A percentile compares a stretch with the other conserved stretches of the same genome.
Evolutionary conservation across 345 rosid species (phyloP).

Genomic region (Eucalyptus lansdowneana): DNA sequence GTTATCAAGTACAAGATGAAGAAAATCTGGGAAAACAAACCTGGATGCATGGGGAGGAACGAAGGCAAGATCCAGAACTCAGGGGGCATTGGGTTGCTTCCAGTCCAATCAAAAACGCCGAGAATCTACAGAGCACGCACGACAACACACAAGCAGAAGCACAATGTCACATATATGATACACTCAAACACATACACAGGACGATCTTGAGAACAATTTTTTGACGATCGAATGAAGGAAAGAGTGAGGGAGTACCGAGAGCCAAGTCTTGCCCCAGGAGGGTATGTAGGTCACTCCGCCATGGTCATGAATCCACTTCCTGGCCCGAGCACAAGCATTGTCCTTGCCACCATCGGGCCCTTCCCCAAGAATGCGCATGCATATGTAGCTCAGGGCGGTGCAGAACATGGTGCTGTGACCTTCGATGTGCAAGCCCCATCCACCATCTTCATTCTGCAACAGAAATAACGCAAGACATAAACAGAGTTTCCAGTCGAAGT

Average conservation of each 20-base stretch:
- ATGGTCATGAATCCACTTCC: slow-evolving; percentile 20
- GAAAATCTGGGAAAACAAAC: background rate
- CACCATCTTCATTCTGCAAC: slow-evolving; percentile 18
- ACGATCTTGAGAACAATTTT: background rate
- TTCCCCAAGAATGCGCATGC: slow-evolving; percentile 25
- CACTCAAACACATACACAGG: background rate
- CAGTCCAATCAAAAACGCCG: slow-evolving; percentile 11
- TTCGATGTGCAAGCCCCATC: slow-evolving; percentile 25
- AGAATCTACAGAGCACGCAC: background rate
- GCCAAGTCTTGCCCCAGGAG: slow-evolving; percentile 33
- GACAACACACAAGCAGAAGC: background rate
- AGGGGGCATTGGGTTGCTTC: slow-evolving; percentile 19
- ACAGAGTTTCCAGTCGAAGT: background rate
- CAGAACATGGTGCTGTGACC: slow-evolving; percentile 26
- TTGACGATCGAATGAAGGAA: background rate
- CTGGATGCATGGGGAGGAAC: slow-evolving; percentile 19
- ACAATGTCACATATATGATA: background rate
- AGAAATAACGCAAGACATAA: background rate
- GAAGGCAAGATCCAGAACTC: slow-evolving; percentile 21
- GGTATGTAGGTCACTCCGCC: slow-evolving; percentile 17
- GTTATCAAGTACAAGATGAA: background rate
- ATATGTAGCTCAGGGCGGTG: slow-evolving; percentile 11
- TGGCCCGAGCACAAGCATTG: slow-evolving; percentile 12
- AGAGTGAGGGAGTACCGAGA: background rate
- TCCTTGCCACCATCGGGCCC: slow-evolving; percentile 15